Conservation (phyloP, 345 rosid genomes). For the Brassica carinata region DNA sequence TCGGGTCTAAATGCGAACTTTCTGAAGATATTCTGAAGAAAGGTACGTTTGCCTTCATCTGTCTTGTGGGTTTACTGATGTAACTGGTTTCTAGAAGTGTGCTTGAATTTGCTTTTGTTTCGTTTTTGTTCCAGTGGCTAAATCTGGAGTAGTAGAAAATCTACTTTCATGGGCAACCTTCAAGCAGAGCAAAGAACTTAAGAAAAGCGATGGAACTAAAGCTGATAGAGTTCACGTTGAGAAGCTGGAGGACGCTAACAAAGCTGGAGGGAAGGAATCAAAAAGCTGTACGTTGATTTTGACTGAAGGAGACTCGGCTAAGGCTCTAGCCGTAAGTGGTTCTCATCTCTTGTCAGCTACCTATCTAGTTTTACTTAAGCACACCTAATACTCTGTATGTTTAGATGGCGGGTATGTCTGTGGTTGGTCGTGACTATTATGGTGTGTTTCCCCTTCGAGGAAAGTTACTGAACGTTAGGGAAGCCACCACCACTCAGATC, state of each 20-base stretch:
- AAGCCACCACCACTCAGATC: constrained; percentile 80
- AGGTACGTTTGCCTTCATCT: constrained; percentile 50
- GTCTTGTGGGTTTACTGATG: constrained; percentile 3
- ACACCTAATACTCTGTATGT: constrained; percentile 16
- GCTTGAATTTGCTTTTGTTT: neutral
- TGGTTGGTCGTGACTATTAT: constrained; percentile 60
- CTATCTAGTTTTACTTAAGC: neutral
- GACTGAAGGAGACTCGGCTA: constrained; percentile 99
- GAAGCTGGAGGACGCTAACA: constrained; percentile 90
- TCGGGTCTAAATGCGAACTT: constrained; percentile 92
- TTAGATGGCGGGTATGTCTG: constrained; percentile 81
- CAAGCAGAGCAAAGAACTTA: constrained; percentile 83
- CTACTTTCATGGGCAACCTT: constrained; percentile 91
- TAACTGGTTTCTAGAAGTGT: neutral
- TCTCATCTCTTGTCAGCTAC: neutral
- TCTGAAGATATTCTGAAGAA: constrained; percentile 79
- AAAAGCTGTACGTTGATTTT: constrained; percentile 78
- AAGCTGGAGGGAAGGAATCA: constrained; percentile 86
- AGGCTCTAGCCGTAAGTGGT: constrained; percentile 83
- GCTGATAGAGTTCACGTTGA: constrained; percentile 59
- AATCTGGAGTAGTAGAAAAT: constrained; percentile 77
- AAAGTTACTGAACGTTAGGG: constrained; percentile 91
- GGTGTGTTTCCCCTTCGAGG: constrained; percentile 95
- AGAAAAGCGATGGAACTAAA: constrained; percentile 91
- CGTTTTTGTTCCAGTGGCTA: constrained; percentile 55